Evolutionary conservation across 306 rosid genomes (phyloP).

Genomic region (Lablab purpureus): DNA sequence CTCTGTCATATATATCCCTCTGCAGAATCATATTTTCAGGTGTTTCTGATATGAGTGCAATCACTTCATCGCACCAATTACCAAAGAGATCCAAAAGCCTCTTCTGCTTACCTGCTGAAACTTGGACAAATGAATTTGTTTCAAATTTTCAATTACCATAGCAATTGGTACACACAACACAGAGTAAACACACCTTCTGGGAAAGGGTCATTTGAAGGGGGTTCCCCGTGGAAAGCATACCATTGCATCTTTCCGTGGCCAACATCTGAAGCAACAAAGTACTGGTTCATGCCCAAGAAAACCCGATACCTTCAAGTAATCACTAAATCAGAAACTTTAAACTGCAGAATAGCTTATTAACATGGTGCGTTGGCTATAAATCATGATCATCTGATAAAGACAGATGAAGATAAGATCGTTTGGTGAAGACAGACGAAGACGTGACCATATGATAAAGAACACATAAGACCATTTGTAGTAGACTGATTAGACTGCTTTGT

Average conservation of each 20-base stretch:
- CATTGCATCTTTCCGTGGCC: constrained; percentile 61
- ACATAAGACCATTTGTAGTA: too few species aligned
- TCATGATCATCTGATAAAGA: too few species aligned
- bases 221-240: constrained; percentile 61
- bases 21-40: constrained; percentile 50
- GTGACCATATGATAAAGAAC: too few species aligned
- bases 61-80: constrained; percentile 58
- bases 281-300: constrained; percentile 61
- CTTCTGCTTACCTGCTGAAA: constrained; percentile 51
- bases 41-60: constrained; percentile 53
- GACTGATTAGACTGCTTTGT: too few species aligned
- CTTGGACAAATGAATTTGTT: constrained; percentile 6
- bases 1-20: constrained; percentile 61
- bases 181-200: constrained; percentile 38
- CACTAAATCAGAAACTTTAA: constrained; percentile 24
- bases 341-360: background rate
- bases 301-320: constrained; percentile 52
- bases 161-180: background rate
- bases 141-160: constrained; percentile 22
- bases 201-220: constrained; percentile 38
- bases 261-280: constrained; percentile 59
- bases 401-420: too few species aligned
- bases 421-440: too few species aligned
- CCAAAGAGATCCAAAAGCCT: constrained; percentile 49
- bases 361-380: too few species aligned